Conservation (phyloP, 2,329 filamentous ascomycete genomes). For the Remersonia thermophila region DNA sequence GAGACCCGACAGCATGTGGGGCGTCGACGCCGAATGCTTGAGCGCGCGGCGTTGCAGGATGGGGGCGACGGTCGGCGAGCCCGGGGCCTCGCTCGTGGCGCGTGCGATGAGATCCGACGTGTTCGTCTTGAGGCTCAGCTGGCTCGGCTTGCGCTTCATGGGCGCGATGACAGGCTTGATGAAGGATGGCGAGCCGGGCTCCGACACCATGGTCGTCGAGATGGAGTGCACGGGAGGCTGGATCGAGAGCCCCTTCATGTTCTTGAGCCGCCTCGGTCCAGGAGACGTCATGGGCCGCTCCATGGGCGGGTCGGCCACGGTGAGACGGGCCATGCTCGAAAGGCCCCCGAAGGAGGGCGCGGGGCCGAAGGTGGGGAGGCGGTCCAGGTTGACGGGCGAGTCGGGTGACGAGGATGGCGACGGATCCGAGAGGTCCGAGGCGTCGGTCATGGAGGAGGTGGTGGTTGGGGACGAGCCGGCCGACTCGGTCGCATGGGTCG, state of each 20-base stretch:
- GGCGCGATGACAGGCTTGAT: conserved; percentile 65
- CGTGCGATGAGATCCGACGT: conserved; percentile 42
- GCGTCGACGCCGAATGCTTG: conserved; percentile 56
- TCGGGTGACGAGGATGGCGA: conserved; percentile 89
- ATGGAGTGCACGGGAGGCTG: conserved; percentile 47
- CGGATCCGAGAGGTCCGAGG: conserved; percentile 76
- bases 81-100: conserved; percentile 40
- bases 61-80: conserved; percentile 42
- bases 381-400: conserved; percentile 65
- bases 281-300: conserved; percentile 55
- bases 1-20: conserved; percentile 49
- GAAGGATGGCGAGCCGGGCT: conserved; percentile 62
- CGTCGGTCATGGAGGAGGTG: conserved; percentile 84
- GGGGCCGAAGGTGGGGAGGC: conserved; percentile 54
- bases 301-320: conserved; percentile 31
- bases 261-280: conserved; percentile 59
- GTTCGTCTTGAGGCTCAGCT: conserved; percentile 64
- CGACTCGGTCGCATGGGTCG: conserved; percentile 67
- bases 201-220: conserved; percentile 42
- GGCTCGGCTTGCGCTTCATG: conserved; percentile 63
- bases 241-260: conserved; percentile 74
- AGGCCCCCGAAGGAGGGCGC: conserved; percentile 40
- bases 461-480: conserved; percentile 92
- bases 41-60: conserved; percentile 50
- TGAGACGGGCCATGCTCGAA: conserved; percentile 35